Evolutionary conservation across 352 stramenopile genomes (phyloP), one percentile per base, ranked within the genome.

Genomic region (Phytopythium aichiense): DNA sequence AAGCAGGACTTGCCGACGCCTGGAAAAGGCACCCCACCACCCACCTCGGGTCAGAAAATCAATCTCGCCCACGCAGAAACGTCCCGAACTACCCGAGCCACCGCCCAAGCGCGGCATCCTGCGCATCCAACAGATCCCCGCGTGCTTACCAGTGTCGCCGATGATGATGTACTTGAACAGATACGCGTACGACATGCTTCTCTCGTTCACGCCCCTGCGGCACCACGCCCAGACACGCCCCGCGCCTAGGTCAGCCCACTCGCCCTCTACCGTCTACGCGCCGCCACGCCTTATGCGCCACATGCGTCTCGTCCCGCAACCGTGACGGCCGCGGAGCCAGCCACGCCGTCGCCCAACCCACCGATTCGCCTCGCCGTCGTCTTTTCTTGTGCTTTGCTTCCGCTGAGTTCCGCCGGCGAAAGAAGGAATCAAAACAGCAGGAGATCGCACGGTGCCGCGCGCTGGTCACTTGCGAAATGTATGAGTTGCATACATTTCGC

Each of bases 121-220:
- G 16, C 51, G 49, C 16, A 35, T 54, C 43, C 25, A 51, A n/a
- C 7, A 18, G 23, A 56, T 22, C 28, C 65, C 1, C 7, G 15
- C 16, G n/a, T 15, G 4, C 68, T 35, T 66, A 97, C 95, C 96
- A 49, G 97, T 99, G 77, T 99, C 97, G 53, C 97, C 97, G 68
- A 99, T 99, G 77, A 99, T 99, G 61, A 99, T 99, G 76, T 99
- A 98, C 84, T 98, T 98, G 83, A 98, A 98, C 54, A 98, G 77
- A 68, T 98, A 98, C 46, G 91, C 90, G 86, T 98, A 98, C 64
- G 90, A 97, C 94, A 98, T 98, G 51, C 31, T 67, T 33, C 61
- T 61, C 60, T 22, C 15, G 23, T 18, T 31, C 35, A 54, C 33
- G 33, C 20, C 15, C 25, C 48, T 54, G 48, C 18, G 4, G 28